Evolutionary conservation across 164 flowering plant species (phyloP).

Genomic region (Brasenia schreberi): DNA sequence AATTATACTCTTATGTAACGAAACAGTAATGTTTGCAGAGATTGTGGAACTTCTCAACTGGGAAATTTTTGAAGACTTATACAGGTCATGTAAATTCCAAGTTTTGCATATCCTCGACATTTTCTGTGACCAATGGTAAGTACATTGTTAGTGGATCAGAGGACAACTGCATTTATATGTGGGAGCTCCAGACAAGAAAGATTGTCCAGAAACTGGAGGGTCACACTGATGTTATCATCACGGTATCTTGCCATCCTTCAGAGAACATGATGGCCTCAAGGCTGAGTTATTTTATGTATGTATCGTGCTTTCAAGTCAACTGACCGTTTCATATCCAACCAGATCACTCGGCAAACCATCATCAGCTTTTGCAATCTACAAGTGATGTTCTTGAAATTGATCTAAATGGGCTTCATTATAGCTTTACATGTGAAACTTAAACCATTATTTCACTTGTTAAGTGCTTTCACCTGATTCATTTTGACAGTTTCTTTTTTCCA

Average conservation of each 20-base stretch:
- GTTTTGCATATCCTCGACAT: slow-evolving; percentile 64
- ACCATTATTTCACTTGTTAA: too few species aligned
- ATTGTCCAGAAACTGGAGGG: slow-evolving; percentile 87
- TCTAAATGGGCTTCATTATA: too few species aligned
- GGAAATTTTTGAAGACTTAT: slow-evolving; percentile 89
- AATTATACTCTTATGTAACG: too few species aligned
- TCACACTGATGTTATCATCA: slow-evolving; percentile 62
- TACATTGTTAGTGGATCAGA: slow-evolving; percentile 88
- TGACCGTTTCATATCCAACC: not conserved
- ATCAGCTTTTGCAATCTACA: too few species aligned
- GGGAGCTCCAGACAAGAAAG: slow-evolving; percentile 86
- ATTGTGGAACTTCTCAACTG: slow-evolving; percentile 78
- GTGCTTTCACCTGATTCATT: too few species aligned
- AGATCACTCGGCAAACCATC: not conserved
- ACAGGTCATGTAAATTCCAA: slow-evolving; percentile 73
- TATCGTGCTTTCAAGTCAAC: not conserved
- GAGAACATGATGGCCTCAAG: slow-evolving; percentile 76
- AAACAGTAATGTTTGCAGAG: slow-evolving; percentile 36
- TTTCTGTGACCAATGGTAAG: slow-evolving; percentile 77
- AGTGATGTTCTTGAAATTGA: too few species aligned
- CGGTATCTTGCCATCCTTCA: slow-evolving; percentile 78
- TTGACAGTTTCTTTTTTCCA: too few species aligned
- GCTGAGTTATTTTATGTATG: not conserved
- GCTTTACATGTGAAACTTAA: too few species aligned
- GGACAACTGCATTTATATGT: slow-evolving; percentile 67